Conservation (phyloP, 176 grass and related monocot genomes). For the Lolium rigidum region DNA sequence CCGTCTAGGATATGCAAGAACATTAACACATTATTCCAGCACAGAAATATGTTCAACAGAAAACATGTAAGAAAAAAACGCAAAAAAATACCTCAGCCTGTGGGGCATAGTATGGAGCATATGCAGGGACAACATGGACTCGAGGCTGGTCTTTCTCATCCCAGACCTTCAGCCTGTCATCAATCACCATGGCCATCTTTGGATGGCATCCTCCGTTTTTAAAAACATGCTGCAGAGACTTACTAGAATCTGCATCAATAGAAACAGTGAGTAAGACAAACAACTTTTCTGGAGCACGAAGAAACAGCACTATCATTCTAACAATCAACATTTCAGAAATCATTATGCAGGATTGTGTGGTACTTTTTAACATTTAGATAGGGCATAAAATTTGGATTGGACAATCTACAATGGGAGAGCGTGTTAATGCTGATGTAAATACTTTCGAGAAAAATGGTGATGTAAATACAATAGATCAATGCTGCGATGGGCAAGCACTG, state of each 20-base stretch:
- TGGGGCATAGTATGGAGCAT: slow-evolving; percentile 90
- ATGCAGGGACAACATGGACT: slow-evolving; percentile 98
- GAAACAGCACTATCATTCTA: not conserved
- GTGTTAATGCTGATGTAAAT: not conserved
- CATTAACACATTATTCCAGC: slow-evolving; percentile 14
- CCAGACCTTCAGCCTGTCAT: slow-evolving; percentile 93
- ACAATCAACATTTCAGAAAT: not conserved
- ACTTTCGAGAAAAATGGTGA: not conserved
- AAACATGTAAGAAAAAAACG: slow-evolving; percentile 31
- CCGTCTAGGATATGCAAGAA: slow-evolving; percentile 65
- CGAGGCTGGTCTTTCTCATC: slow-evolving; percentile 95
- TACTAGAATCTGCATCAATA: slow-evolving; percentile 63
- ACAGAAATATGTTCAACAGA: slow-evolving; percentile 26
- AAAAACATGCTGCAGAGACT: slow-evolving; percentile 92
- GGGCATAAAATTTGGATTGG: slow-evolving; percentile 1
- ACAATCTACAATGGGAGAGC: not conserved
- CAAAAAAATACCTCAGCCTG: slow-evolving; percentile 82
- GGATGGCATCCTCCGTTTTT: slow-evolving; percentile 83
- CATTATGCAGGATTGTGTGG: slow-evolving; percentile 7
- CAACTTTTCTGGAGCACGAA: not conserved
- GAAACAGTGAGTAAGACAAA: not conserved
- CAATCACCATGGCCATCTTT: slow-evolving; percentile 99
- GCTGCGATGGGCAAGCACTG: slow-evolving; percentile 23
- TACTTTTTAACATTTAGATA: slow-evolving; percentile 2
- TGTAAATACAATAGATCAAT: slow-evolving; percentile 29